Evolutionary conservation across 345 rosid species (phyloP), one percentile per base, ranked within the genome.

Genomic region (Aquilaria yunnanensis): DNA sequence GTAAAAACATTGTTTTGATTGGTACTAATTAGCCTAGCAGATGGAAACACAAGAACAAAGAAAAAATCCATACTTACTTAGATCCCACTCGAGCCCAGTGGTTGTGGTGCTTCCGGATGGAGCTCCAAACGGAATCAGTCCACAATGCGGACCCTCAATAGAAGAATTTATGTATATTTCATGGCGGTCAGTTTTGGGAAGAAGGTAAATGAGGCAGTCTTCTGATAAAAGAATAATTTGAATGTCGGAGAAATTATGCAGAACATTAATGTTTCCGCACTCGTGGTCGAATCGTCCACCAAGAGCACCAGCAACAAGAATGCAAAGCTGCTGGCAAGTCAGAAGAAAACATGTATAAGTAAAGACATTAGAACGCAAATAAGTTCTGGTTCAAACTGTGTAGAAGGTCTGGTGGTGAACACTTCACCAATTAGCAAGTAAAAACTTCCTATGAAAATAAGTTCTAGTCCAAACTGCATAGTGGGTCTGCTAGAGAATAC

Each of bases 241-340:
- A 54, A 61, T 51, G 61, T 75, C 63, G 2, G 89, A 82, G 74
- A 91, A 89, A 14, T 58, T 79, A 76, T 66, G 87, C 9, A 91
- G 63, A 52, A 91, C 92, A 16, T 89, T 95, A 51, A 95, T 72
- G 68, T 95, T 91, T 68, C 97, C 98, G 32, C 85, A 85, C 71
- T 95, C 98, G 49, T 91, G 99, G 69, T 95, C 99, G 72, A 89
- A 95, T 48, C 99, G 79, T 52, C 98, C 99, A 23, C 99, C 99
- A 14, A 95, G 94, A 50, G 99, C 97, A 48, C 98, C 99, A 3
- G 86, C 82, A 46, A 81, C 94, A 75, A 95, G 96, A 78, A 95
- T 79, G 77, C 93, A 81, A 29, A 91, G 78, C 96, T 91, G 79
- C 63, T 60, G 66, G 41, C 34, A 63, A 52, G 57, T 54, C 52